These are phyloP conservation scores for Circinella umbellata DNA, from an alignment of 371 early-diverging fungal genomes.

Conservation along the genomic window DNA sequence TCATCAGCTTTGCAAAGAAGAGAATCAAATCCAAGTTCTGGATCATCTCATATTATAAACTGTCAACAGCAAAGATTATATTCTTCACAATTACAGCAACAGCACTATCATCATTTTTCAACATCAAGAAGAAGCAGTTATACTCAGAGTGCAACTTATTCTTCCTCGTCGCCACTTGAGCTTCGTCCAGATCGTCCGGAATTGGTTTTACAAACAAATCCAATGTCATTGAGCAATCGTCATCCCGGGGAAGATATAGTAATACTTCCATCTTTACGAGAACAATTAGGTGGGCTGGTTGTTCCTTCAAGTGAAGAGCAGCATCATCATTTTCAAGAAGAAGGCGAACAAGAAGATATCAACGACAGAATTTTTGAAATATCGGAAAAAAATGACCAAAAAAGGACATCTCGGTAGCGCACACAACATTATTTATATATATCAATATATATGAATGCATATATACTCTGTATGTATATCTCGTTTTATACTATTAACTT, in stretches of 20 bases:
- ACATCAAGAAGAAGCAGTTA: background rate
- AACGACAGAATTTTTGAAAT: background rate
- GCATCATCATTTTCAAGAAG: background rate
- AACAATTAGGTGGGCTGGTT: background rate
- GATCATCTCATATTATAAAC: too few relatives aligned
- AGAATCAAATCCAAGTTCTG: too few relatives aligned
- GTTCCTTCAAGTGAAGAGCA: background rate
- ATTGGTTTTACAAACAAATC: constrained; percentile 10
- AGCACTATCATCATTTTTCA: constrained; percentile 10
- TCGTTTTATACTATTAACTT: too few relatives aligned
- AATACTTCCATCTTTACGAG: constrained; percentile 8
- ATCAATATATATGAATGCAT: too few relatives aligned
- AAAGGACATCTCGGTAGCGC: background rate
- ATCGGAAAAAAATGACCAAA: background rate
- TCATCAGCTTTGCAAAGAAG: too few relatives aligned
- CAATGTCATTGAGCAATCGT: background rate
- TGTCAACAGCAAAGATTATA: too few relatives aligned
- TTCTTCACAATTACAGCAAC: background rate
- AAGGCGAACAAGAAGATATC: too few relatives aligned
- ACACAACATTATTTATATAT: too few relatives aligned
- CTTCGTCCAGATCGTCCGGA: constrained; percentile 18
- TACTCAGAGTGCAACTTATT: background rate
- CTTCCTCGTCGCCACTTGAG: constrained; percentile 3
- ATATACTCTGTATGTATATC: too few relatives aligned
- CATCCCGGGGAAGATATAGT: background rate